A percentile compares a stretch with the other conserved stretches of the same genome.
Conservation (phyloP, 257 asterid species). For the Solanum paucissectum region DNA sequence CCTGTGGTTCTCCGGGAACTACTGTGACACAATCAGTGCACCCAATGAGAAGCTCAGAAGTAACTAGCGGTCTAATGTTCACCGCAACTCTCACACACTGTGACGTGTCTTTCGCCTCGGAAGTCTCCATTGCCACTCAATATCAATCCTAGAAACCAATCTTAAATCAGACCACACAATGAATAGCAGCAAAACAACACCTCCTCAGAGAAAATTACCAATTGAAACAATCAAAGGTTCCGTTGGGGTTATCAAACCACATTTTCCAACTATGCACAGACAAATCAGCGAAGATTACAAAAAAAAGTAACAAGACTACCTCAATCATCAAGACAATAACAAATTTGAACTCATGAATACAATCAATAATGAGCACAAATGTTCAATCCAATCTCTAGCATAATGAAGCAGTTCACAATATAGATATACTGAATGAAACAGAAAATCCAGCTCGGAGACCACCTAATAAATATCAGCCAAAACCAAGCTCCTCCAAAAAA, state of each 20-base stretch:
- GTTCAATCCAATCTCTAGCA: neutral
- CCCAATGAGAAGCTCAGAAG: conserved; percentile 81
- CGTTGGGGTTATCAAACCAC: neutral
- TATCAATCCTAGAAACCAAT: neutral
- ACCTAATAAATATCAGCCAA: neutral
- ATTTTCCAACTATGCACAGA: neutral
- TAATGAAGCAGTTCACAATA: neutral
- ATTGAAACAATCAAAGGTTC: neutral
- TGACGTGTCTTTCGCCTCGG: conserved; percentile 40
- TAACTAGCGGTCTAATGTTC: conserved; percentile 75
- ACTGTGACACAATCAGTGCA: conserved; percentile 85
- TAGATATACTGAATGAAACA: neutral
- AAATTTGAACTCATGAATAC: neutral
- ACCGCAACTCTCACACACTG: conserved; percentile 90
- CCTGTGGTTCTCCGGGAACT: conserved; percentile 76
- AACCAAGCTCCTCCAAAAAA: neutral
- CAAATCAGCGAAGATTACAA: neutral
- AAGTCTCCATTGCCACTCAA: conserved; percentile 41
- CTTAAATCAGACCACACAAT: neutral
- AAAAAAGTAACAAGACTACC: neutral
- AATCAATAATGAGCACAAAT: neutral
- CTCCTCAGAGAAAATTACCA: neutral
- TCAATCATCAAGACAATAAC: neutral
- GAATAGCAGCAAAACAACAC: neutral
- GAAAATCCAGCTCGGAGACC: neutral